Evolutionary conservation across 2,329 filamentous ascomycete species (phyloP).

Genomic region (Ophiostoma montium): DNA sequence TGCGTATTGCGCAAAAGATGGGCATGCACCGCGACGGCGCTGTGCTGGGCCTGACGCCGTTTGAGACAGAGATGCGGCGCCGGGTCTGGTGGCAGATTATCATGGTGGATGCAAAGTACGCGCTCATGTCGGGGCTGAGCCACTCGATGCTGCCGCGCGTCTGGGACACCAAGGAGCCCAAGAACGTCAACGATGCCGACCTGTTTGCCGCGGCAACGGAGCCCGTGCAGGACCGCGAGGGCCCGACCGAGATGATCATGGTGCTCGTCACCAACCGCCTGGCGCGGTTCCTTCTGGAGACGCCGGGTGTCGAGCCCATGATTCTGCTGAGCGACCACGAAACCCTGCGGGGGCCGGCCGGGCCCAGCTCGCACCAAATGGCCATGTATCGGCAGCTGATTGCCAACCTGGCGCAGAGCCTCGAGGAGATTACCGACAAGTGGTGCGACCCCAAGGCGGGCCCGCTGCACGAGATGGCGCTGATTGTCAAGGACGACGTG

Average conservation of each 20-base stretch:
- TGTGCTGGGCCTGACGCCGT: conserved; percentile 39
- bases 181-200: conserved; percentile 45
- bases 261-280: conserved; percentile 36
- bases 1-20: conserved; percentile 54
- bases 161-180: conserved; percentile 42
- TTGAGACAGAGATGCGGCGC: conserved; percentile 54
- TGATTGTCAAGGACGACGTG: conserved; percentile 32
- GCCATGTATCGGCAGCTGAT: conserved; percentile 29
- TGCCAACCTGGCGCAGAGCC: conserved; percentile 26
- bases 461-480: conserved; percentile 35
- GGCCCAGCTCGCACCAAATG: conserved; percentile 21
- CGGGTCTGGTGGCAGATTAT: conserved; percentile 54
- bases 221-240: conserved; percentile 35
- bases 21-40: conserved; percentile 51
- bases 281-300: conserved; percentile 33
- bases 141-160: conserved; percentile 35
- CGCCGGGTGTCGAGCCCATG: conserved; percentile 33
- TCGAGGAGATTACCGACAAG: conserved; percentile 32
- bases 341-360: conserved; percentile 15
- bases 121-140: conserved; percentile 42
- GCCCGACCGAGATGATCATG: conserved; percentile 48
- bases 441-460: conserved; percentile 39
- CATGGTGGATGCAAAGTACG: conserved; percentile 42
- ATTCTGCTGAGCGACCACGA: conserved; percentile 31
- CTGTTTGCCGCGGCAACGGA: conserved; percentile 38